Evolutionary conservation across 2,329 filamentous ascomycete species (phyloP).

Genomic region (Pochonia chlamydosporia): DNA sequence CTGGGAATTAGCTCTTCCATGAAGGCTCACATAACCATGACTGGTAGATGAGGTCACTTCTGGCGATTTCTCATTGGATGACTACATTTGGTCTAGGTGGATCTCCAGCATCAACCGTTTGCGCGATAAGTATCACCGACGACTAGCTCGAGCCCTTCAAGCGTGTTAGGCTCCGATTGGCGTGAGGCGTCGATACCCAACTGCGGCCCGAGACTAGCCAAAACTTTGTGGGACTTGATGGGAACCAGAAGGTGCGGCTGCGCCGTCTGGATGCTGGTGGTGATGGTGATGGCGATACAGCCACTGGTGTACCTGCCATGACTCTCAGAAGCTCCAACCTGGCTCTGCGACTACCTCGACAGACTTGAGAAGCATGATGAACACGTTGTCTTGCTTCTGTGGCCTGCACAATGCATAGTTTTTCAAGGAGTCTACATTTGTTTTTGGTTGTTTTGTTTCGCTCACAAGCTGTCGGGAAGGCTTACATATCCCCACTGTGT

Average conservation of each 20-base stretch:
- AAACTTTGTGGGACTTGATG: slow-evolving; percentile 3
- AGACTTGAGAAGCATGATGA: slow-evolving; percentile 1
- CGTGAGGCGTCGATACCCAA: slow-evolving; percentile 34
- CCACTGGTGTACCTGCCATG: no score
- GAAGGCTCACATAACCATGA: no score
- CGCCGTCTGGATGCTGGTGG: not conserved
- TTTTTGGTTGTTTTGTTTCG: not conserved
- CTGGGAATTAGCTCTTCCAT: no score
- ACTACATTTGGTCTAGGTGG: not conserved
- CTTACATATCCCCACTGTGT: no score
- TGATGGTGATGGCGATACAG: not conserved
- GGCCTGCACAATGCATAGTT: not conserved
- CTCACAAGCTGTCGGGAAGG: not conserved
- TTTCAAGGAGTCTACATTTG: not conserved
- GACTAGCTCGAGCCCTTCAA: slow-evolving; percentile 3
- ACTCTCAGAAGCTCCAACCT: not conserved
- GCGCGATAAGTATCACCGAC: not conserved
- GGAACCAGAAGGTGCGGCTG: not conserved
- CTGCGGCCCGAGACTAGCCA: slow-evolving; percentile 14
- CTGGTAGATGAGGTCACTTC: not conserved
- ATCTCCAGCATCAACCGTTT: not conserved
- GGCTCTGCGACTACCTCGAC: not conserved
- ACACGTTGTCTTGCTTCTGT: slow-evolving; percentile 5
- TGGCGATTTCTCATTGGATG: not conserved
- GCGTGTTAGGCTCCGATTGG: slow-evolving; percentile 31